A percentile compares a stretch with the other conserved stretches of the same genome.
phyloP scores from a whole-genome alignment of 495 filamentous ascomycete genomes.

The Lasiosphaeria hispida region DNA sequence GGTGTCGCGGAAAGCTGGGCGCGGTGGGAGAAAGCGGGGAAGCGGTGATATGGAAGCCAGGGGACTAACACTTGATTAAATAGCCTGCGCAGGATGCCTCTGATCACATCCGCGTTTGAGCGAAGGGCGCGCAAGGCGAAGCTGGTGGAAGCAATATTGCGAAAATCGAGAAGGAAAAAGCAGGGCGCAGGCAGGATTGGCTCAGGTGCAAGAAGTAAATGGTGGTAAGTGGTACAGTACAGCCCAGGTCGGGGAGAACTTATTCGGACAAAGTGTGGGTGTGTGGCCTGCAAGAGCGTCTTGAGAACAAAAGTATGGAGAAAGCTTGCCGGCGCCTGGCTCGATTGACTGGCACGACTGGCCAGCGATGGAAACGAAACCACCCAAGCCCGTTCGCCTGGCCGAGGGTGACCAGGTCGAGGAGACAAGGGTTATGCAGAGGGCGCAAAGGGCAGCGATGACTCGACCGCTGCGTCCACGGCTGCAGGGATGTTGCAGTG shows the following conservation, averaged over 20 bases:
- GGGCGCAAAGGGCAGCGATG: background rate
- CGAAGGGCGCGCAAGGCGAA: constrained; percentile 16
- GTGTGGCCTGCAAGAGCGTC: background rate
- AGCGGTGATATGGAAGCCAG: background rate
- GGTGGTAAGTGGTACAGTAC: constrained; percentile 7
- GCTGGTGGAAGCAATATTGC: constrained; percentile 14
- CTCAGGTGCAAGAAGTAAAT: background rate
- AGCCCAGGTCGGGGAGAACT: constrained; percentile 1
- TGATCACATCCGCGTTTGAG: background rate
- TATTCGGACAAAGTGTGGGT: background rate
- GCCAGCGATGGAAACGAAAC: constrained; percentile 2
- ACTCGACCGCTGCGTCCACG: constrained; percentile 12
- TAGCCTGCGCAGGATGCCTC: background rate
- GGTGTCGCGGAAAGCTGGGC: background rate
- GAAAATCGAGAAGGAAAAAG: constrained; percentile 26
- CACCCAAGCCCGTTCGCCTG: background rate
- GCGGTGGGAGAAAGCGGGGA: constrained; percentile 13
- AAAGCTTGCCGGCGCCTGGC: background rate
- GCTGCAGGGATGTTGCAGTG: constrained; percentile 4
- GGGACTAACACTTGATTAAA: constrained; percentile 29
- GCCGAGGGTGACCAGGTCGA: too few species aligned
- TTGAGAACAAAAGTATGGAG: too few species aligned
- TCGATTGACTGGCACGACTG: background rate
- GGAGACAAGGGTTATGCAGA: background rate
- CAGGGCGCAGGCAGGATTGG: constrained; percentile 37